phyloP scores from a whole-genome alignment of 306 rosid genomes.

The Quercus mongolica region DNA sequence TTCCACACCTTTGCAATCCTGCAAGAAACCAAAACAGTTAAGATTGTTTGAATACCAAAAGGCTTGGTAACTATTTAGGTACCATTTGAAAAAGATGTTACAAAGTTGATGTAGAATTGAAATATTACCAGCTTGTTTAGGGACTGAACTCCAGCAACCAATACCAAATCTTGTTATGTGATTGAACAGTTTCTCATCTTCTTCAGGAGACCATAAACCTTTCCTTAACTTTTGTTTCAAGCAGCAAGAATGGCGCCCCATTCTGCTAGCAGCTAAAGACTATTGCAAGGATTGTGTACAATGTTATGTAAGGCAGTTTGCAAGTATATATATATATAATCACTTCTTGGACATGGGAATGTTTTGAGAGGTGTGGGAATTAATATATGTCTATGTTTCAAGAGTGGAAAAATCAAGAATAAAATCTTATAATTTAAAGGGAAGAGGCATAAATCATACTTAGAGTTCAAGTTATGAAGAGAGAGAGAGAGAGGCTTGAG shows the following conservation, averaged over 20 bases:
- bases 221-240: conserved; percentile 76
- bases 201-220: conserved; percentile 96
- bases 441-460: conserved; percentile 58
- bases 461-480: conserved; percentile 67
- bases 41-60: background rate
- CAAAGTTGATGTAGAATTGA: background rate
- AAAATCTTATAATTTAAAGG: conserved; percentile 54
- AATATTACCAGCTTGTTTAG: conserved; percentile 74
- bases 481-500: conserved; percentile 32
- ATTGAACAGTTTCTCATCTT: conserved; percentile 92
- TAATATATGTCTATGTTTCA: conserved; percentile 38
- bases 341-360: conserved; percentile 25
- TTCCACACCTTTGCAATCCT: conserved; percentile 93
- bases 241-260: conserved; percentile 94
- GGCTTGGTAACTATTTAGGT: too few species aligned
- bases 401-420: conserved; percentile 33
- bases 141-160: conserved; percentile 98
- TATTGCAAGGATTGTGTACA: conserved; percentile 21
- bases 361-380: conserved; percentile 13
- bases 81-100: background rate
- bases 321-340: background rate
- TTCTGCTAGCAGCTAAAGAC: conserved; percentile 8
- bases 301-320: conserved; percentile 10
- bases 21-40: conserved; percentile 12
- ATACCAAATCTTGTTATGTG: conserved; percentile 81